These are phyloP conservation scores for Aureobasidium sp. DNA, from an alignment of 2,329 filamentous ascomycete genomes.

Conservation along the genomic window DNA sequence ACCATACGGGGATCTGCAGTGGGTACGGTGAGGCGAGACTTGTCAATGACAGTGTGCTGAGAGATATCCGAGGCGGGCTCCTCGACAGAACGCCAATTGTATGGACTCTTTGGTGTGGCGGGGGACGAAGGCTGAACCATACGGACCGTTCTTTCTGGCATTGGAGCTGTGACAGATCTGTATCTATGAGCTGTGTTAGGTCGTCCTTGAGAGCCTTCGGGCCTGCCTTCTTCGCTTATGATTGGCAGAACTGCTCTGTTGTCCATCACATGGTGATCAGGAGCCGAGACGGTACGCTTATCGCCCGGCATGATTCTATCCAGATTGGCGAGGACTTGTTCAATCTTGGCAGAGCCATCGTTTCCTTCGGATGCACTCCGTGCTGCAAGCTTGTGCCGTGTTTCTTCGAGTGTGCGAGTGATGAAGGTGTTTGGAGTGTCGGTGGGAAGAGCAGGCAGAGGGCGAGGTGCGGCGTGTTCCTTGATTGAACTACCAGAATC, in stretches of 20 bases:
- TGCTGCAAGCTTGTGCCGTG: constrained; percentile 50
- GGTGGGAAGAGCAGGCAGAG: constrained; percentile 38
- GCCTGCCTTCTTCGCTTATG: constrained; percentile 45
- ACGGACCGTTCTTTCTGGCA: constrained; percentile 44
- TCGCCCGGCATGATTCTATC: constrained; percentile 29
- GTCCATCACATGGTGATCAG: constrained; percentile 28
- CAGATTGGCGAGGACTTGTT: constrained; percentile 49
- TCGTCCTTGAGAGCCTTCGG: constrained; percentile 24
- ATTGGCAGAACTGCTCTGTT: constrained; percentile 38
- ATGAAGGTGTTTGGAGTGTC: constrained; percentile 47
- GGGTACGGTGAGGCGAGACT: constrained; percentile 16
- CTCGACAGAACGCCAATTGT: constrained; percentile 45
- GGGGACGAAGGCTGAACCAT: constrained; percentile 49
- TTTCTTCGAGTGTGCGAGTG: constrained; percentile 51
- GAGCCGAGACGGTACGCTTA: constrained; percentile 43
- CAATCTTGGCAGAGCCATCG: constrained; percentile 45
- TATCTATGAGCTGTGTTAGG: constrained; percentile 30
- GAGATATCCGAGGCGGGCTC: constrained; percentile 6
- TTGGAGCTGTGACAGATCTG: constrained; percentile 37
- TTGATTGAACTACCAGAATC: constrained; percentile 14
- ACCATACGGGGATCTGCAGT: constrained; percentile 13
- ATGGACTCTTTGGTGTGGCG: constrained; percentile 44
- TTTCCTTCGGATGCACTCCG: constrained; percentile 39
- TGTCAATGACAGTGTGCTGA: constrained; percentile 11
- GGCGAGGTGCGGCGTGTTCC: constrained; percentile 37